phyloP scores from a whole-genome alignment of 2,329 filamentous ascomycete species.

The Alternaria arbusti region DNA sequence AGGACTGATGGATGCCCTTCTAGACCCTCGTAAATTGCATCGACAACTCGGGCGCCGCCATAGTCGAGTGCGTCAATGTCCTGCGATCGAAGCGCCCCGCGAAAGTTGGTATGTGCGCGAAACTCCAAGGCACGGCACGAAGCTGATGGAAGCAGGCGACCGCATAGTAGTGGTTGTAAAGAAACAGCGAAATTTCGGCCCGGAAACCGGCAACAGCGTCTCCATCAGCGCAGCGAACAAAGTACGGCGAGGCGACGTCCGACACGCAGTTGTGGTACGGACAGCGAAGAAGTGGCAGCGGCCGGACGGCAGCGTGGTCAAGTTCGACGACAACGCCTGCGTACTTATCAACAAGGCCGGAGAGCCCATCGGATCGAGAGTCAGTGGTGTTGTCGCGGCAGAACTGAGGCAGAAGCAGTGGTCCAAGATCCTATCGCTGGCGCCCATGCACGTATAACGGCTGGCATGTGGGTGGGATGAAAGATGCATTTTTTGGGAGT shows the following conservation, averaged over 20 bases:
- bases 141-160: constrained; percentile 69
- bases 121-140: background rate
- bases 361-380: constrained; percentile 88
- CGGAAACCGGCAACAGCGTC: constrained; percentile 74
- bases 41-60: constrained; percentile 97
- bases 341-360: constrained; percentile 96
- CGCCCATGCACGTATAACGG: constrained; percentile 74
- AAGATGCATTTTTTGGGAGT: constrained; percentile 13
- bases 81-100: constrained; percentile 89
- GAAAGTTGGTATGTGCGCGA: constrained; percentile 73
- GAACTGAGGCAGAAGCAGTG: constrained; percentile 93
- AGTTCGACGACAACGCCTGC: constrained; percentile 97
- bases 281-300: constrained; percentile 87
- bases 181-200: constrained; percentile 82
- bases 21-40: constrained; percentile 98
- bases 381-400: constrained; percentile 77
- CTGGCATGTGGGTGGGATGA: background rate
- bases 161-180: constrained; percentile 97
- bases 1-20: constrained; percentile 62
- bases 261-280: constrained; percentile 93
- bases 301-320: constrained; percentile 85
- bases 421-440: constrained; percentile 97
- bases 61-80: constrained; percentile 95
- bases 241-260: constrained; percentile 93
- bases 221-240: constrained; percentile 82